Evolutionary conservation across 257 asterid genomes (phyloP).

Genomic region (Jaltomata sinuosa): DNA sequence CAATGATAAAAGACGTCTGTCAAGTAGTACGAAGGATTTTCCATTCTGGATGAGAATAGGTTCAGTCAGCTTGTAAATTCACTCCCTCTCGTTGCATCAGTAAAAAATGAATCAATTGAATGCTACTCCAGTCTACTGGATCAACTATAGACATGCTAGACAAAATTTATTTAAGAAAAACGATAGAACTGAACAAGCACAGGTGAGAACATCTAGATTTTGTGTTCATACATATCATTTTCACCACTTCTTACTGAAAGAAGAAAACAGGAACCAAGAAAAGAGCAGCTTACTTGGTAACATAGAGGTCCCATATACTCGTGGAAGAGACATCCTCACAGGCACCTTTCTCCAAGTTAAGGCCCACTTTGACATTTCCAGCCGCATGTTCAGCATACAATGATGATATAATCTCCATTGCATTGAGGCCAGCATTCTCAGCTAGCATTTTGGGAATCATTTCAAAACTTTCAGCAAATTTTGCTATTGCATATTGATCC

Average conservation of each 20-base stretch:
- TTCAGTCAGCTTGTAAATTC: neutral
- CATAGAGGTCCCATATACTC: slow-evolving; percentile 72
- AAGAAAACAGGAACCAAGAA: neutral
- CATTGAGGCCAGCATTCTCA: slow-evolving; percentile 96
- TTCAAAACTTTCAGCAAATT: slow-evolving; percentile 96
- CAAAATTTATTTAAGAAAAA: neutral
- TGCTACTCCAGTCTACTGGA: neutral
- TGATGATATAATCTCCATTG: slow-evolving; percentile 85
- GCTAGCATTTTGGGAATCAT: slow-evolving; percentile 92
- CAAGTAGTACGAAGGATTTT: neutral
- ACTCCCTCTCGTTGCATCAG: neutral
- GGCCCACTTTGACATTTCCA: slow-evolving; percentile 76
- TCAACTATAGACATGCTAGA: neutral
- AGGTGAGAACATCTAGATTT: neutral
- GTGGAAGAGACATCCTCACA: slow-evolving; percentile 63
- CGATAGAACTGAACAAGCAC: neutral
- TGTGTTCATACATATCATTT: neutral
- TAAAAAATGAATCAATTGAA: neutral
- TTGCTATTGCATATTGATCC: slow-evolving; percentile 95
- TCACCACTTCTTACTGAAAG: neutral
- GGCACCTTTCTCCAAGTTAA: slow-evolving; percentile 71
- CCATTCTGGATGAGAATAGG: neutral
- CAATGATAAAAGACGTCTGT: neutral
- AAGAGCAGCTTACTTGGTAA: slow-evolving; percentile 62
- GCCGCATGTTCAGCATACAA: slow-evolving; percentile 85